These are phyloP conservation scores for Coemansia sp. DNA, from an alignment of 192 early-diverging fungal species.

Conservation along the genomic window DNA sequence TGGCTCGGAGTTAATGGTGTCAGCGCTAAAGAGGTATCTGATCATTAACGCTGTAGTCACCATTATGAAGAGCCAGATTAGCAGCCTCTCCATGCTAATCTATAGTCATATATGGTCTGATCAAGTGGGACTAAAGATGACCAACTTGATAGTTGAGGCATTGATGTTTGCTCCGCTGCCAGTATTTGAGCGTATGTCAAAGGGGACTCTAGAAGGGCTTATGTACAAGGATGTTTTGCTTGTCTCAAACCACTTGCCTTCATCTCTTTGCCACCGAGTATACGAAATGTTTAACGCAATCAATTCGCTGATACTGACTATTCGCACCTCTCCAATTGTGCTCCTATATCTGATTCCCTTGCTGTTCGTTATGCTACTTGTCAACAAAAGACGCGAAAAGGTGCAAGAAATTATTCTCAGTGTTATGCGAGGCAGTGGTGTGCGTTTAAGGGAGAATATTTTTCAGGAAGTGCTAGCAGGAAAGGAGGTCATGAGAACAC, in stretches of 20 bases:
- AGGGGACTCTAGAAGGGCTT: not conserved
- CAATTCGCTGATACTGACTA: constrained; percentile 8
- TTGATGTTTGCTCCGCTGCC: constrained; percentile 10
- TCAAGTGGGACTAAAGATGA: not conserved
- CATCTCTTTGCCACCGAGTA: not conserved
- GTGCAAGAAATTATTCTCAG: not conserved
- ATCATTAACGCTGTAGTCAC: not conserved
- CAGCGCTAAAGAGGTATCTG: not conserved
- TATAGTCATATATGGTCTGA: constrained; percentile 9
- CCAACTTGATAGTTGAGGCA: not conserved
- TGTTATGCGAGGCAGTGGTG: not conserved
- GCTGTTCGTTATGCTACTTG: not conserved
- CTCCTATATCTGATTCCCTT: constrained; percentile 4
- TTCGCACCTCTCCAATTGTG: constrained; percentile 1
- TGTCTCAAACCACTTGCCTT: not conserved
- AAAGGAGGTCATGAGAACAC: constrained; percentile 5
- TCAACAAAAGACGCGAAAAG: not conserved
- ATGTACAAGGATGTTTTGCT: not conserved
- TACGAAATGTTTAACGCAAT: not conserved
- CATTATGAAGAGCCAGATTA: not conserved
- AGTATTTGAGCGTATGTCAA: constrained; percentile 24
- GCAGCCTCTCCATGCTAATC: not conserved
- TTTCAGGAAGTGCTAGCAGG: not conserved
- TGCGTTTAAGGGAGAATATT: not conserved
- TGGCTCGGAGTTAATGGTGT: not conserved